Conservation (phyloP, 306 rosid species). For the Corylus avellana region DNA sequence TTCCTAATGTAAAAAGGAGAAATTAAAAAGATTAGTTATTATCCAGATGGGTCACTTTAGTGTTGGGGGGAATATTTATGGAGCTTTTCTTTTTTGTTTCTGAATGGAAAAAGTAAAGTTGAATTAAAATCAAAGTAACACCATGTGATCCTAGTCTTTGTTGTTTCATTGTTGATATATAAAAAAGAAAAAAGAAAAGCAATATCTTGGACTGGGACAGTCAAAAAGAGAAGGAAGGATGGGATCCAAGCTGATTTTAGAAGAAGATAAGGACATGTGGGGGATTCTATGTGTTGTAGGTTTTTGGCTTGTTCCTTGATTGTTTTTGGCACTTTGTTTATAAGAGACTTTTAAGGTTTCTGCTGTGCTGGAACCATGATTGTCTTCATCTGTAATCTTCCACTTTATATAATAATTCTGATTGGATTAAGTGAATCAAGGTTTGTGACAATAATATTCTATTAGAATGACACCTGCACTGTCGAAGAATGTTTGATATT, state of each 20-base stretch:
- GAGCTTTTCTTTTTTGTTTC: slow-evolving; percentile 38
- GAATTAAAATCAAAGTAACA: slow-evolving; percentile 47
- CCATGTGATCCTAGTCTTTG: slow-evolving; percentile 53
- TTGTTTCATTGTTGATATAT: slow-evolving; percentile 22
- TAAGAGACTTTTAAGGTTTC: neutral
- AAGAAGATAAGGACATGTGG: slow-evolving; percentile 34
- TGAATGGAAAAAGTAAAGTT: slow-evolving; percentile 46
- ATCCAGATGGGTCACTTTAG: slow-evolving; percentile 43
- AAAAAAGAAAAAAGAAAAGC: slow-evolving; percentile 44
- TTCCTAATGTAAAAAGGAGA: slow-evolving; percentile 52
- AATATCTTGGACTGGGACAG: slow-evolving; percentile 65
- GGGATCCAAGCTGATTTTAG: slow-evolving; percentile 34
- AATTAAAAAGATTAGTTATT: slow-evolving; percentile 47
- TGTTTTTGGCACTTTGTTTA: slow-evolving; percentile 29
- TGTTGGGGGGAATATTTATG: slow-evolving; percentile 44
- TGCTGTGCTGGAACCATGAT: slow-evolving; percentile 34
- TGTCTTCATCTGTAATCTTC: slow-evolving; percentile 38
- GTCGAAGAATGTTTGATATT: slow-evolving; percentile 1
- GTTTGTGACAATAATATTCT: neutral
- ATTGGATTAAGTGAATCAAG: slow-evolving; percentile 33
- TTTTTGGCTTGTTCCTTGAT: slow-evolving; percentile 38
- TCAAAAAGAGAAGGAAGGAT: slow-evolving; percentile 45
- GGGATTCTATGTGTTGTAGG: slow-evolving; percentile 27
- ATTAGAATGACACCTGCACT: neutral
- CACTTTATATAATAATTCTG: slow-evolving; percentile 16